Conservation (phyloP, 2,329 filamentous ascomycete genomes). For the Ophiocordyceps australis region DNA sequence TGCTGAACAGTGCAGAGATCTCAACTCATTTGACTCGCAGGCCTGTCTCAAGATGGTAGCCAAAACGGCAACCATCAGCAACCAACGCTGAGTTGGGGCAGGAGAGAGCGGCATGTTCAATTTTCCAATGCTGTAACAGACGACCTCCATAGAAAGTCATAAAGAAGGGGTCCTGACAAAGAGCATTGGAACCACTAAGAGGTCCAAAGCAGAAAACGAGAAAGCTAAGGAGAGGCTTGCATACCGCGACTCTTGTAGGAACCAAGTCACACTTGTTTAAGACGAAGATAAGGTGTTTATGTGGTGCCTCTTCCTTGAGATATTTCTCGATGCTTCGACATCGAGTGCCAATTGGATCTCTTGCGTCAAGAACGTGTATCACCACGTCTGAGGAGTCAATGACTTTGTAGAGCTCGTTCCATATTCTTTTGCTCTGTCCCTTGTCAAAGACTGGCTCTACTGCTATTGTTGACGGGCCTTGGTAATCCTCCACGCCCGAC, state of each 20-base stretch:
- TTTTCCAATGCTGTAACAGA: conserved; percentile 99
- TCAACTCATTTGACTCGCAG: conserved; percentile 97
- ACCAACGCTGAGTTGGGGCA: conserved; percentile 17
- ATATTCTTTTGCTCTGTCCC: conserved; percentile 87
- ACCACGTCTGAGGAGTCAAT: conserved; percentile 93
- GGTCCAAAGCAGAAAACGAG: conserved; percentile 10
- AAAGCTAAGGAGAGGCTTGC: not conserved
- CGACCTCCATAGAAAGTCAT: conserved; percentile 54
- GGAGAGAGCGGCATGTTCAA: conserved; percentile 35
- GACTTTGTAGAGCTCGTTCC: conserved; percentile 92
- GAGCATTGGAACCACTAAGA: conserved; percentile 35
- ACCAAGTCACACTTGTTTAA: conserved; percentile 53
- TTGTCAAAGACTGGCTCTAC: conserved; percentile 82
- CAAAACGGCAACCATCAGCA: conserved; percentile 81
- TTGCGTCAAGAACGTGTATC: conserved; percentile 82
- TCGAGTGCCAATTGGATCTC: conserved; percentile 77
- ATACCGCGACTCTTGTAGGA: conserved; percentile 80
- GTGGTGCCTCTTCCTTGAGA: conserved; percentile 77
- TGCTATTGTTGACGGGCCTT: conserved; percentile 36
- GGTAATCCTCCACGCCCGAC: conserved; percentile 35
- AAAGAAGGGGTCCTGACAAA: conserved; percentile 71
- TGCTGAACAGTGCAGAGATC: conserved; percentile 50
- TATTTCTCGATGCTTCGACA: conserved; percentile 73
- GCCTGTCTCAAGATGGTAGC: conserved; percentile 56
- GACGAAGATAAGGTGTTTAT: conserved; percentile 61